Evolutionary conservation across 495 filamentous ascomycete genomes (phyloP).

Genomic region (Podospora conica): DNA sequence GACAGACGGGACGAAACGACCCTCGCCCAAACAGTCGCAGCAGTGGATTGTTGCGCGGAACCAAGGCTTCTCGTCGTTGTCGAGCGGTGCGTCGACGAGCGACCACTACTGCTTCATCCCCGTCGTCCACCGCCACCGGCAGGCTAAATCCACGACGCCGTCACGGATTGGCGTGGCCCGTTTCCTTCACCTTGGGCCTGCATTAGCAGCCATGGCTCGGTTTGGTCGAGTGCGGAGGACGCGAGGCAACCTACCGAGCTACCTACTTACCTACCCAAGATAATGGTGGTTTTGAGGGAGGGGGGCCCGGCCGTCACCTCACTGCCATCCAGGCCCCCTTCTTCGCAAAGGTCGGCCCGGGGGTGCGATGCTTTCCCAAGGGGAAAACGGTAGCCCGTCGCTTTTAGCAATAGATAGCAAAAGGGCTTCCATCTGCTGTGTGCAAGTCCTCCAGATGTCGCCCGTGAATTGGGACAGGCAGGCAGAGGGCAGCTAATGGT

Average conservation of each 20-base stretch:
- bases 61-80: not conserved
- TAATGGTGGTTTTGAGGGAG: not conserved
- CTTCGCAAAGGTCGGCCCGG: not conserved
- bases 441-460: not conserved
- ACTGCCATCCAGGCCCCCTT: not conserved
- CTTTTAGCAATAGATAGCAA: not conserved
- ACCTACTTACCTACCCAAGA: not conserved
- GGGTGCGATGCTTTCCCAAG: not conserved
- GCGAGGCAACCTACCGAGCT: not conserved
- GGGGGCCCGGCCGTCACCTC: not conserved
- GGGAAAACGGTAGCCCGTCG: not conserved
- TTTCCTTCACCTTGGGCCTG: not conserved
- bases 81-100: not conserved
- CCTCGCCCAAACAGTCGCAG: not conserved
- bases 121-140: not conserved
- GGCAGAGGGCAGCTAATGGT: not conserved
- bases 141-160: constrained; percentile 9
- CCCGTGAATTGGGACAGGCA: not conserved
- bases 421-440: not conserved
- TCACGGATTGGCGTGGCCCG: constrained; percentile 8
- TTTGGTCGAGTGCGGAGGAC: constrained; percentile 12
- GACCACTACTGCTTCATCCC: not conserved
- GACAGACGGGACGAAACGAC: not conserved
- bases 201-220: not conserved
- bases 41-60: not conserved